Conservation (phyloP, 371 early-diverging fungal genomes). For the Mucor plumbeus region DNA sequence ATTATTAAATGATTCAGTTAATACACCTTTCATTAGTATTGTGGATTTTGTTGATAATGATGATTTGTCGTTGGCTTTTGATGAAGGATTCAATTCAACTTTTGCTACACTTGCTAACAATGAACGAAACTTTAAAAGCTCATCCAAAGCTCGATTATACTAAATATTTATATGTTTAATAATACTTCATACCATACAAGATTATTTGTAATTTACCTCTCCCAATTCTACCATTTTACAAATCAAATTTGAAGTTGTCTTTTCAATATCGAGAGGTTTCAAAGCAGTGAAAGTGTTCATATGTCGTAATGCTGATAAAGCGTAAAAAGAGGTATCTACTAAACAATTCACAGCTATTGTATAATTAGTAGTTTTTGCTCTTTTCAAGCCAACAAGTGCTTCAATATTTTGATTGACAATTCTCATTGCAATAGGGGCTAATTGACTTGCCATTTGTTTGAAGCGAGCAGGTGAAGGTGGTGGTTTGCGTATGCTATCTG, state of each 20-base stretch:
- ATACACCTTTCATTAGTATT: neutral
- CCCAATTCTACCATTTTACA: constrained; percentile 51
- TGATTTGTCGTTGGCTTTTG: neutral
- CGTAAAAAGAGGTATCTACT: constrained; percentile 43
- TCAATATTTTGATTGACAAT: constrained; percentile 50
- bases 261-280: constrained; percentile 50
- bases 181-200: neutral
- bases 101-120: constrained; percentile 30
- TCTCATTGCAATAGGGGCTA: constrained; percentile 44
- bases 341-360: constrained; percentile 39
- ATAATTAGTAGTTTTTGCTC: constrained; percentile 2
- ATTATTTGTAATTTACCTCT: constrained; percentile 31
- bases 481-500: constrained; percentile 21
- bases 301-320: constrained; percentile 38
- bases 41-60: neutral
- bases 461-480: constrained; percentile 35
- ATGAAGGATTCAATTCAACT: constrained; percentile 11
- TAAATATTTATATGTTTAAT: constrained; percentile 5
- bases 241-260: constrained; percentile 49
- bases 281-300: constrained; percentile 40
- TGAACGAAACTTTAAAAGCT: constrained; percentile 34
- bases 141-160: constrained; percentile 50
- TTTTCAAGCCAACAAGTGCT: constrained; percentile 27
- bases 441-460: constrained; percentile 29
- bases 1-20: constrained; percentile 9